A percentile compares a stretch with the other conserved stretches of the same genome.
Evolutionary conservation across 768 basidiomycete genomes (phyloP).

Genomic region (Amylocystis lapponica): DNA sequence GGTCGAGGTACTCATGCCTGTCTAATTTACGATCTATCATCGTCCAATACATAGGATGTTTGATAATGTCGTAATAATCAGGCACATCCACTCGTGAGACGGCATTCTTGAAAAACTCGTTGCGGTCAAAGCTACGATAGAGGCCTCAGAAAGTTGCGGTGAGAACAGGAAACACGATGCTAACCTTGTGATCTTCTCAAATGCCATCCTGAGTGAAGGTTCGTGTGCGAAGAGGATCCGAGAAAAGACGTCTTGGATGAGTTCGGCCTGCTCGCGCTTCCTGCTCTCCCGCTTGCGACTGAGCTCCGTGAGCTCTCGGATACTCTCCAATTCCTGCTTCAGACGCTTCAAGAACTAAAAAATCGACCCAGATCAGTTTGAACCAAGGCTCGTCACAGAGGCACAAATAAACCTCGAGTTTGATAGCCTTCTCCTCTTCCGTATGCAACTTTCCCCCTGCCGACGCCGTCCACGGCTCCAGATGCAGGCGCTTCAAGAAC

Average conservation of each 20-base stretch:
- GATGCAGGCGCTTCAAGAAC: conserved; percentile 83
- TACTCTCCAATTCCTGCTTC: conserved; percentile 68
- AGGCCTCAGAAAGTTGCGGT: no score
- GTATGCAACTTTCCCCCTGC: conserved; percentile 57
- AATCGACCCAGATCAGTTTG: neutral
- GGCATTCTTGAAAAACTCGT: conserved; percentile 75
- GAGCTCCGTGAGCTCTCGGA: conserved; percentile 61
- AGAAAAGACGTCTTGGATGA: conserved; percentile 62
- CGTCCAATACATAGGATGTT: conserved; percentile 85
- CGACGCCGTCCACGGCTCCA: conserved; percentile 95
- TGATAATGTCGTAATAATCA: conserved; percentile 87
- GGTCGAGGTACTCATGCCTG: conserved; percentile 74
- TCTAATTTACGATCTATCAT: conserved; percentile 80
- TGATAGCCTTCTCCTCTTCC: conserved; percentile 77
- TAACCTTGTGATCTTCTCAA: conserved; percentile 69
- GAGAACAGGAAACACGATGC: conserved; percentile 19
- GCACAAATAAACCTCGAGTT: conserved; percentile 50
- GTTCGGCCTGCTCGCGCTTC: conserved; percentile 65
- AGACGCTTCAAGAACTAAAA: conserved; percentile 56
- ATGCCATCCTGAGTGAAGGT: conserved; percentile 49
- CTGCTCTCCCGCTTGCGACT: conserved; percentile 74
- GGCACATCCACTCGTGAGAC: conserved; percentile 76
- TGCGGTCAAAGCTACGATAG: conserved; percentile 59
- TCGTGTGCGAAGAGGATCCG: conserved; percentile 64
- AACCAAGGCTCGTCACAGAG: neutral